Percentiles rank a stretch among this genome's conserved stretches.
These are phyloP conservation scores for Suhomyces ambrosiae DNA, from an alignment of 1,139 yeast genomes.

Conservation along the genomic window DNA sequence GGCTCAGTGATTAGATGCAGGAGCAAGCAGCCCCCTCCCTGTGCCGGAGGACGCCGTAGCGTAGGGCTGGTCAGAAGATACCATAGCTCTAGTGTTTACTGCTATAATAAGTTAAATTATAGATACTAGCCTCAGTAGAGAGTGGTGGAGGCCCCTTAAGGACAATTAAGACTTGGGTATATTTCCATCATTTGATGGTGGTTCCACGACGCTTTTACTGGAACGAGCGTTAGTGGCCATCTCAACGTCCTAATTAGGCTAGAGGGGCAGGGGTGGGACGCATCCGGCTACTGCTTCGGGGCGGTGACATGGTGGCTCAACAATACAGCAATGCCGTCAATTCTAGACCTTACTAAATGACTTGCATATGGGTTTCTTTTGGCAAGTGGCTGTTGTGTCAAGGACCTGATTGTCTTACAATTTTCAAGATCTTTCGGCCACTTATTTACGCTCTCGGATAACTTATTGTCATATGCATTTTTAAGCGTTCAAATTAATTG, in stretches of 20 bases:
- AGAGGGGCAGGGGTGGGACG: conserved; percentile 10
- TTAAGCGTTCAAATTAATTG: too few relatives aligned
- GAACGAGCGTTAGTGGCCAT: not conserved
- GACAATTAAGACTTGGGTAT: too few relatives aligned
- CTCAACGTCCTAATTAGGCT: conserved; percentile 2
- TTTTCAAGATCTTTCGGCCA: not conserved
- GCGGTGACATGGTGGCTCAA: not conserved
- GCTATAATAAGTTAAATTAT: too few relatives aligned
- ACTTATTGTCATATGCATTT: not conserved
- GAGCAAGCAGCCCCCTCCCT: not conserved
- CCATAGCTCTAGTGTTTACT: too few relatives aligned
- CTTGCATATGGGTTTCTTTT: conserved; percentile 1
- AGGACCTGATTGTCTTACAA: not conserved
- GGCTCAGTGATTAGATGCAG: not conserved
- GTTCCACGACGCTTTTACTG: too few relatives aligned
- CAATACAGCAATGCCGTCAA: not conserved
- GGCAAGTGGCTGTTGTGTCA: not conserved
- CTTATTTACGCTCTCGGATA: not conserved
- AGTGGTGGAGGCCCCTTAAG: too few relatives aligned
- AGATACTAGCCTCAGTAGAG: too few relatives aligned
- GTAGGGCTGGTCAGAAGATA: not conserved
- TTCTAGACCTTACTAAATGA: conserved; percentile 1
- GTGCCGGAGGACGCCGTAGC: not conserved
- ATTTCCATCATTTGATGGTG: too few relatives aligned
- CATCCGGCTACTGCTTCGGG: not conserved